A percentile compares a stretch with the other conserved stretches of the same genome.
Conservation (phyloP, 1,139 yeast genomes). For the Suhomyces chickasaworum region DNA sequence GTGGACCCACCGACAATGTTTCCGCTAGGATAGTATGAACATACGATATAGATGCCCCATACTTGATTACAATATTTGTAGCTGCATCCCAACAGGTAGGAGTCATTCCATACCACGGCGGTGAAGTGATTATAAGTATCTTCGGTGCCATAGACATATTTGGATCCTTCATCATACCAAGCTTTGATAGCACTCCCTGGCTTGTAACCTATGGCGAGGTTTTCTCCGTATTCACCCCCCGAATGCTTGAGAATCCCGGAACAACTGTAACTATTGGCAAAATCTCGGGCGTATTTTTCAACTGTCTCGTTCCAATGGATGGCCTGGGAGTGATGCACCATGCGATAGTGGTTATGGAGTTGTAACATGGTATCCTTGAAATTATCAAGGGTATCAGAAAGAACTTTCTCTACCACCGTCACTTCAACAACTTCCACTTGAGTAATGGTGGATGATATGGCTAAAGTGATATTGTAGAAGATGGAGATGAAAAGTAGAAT, state of each 20-base stretch:
- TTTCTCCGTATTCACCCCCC: conserved; percentile 42
- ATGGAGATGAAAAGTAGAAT: no score
- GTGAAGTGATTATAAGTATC: conserved; percentile 24
- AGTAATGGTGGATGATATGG: conserved; percentile 18
- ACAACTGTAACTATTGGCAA: conserved; percentile 35
- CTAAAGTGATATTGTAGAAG: no score
- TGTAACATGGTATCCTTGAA: conserved; percentile 20
- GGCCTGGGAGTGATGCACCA: conserved; percentile 30
- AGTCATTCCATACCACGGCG: conserved; percentile 24
- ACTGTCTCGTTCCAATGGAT: conserved; percentile 36
- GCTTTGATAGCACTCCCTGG: conserved; percentile 35
- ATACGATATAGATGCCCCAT: conserved; percentile 59
- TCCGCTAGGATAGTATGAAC: conserved; percentile 65
- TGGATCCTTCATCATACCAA: conserved; percentile 40
- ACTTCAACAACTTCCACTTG: conserved; percentile 21
- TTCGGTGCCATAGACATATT: conserved; percentile 27
- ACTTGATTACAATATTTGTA: conserved; percentile 29
- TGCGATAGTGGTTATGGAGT: conserved; percentile 34
- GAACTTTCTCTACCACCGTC: conserved; percentile 7
- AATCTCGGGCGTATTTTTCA: conserved; percentile 33
- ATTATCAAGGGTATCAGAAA: background rate
- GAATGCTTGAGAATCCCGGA: conserved; percentile 38
- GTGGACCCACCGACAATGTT: conserved; percentile 47
- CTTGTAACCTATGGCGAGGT: conserved; percentile 41
- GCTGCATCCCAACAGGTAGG: conserved; percentile 23